Evolutionary conservation across 2,329 filamentous ascomycete genomes (phyloP), one percentile per base, ranked within the genome.

Genomic region (Aspergillus sp.): DNA sequence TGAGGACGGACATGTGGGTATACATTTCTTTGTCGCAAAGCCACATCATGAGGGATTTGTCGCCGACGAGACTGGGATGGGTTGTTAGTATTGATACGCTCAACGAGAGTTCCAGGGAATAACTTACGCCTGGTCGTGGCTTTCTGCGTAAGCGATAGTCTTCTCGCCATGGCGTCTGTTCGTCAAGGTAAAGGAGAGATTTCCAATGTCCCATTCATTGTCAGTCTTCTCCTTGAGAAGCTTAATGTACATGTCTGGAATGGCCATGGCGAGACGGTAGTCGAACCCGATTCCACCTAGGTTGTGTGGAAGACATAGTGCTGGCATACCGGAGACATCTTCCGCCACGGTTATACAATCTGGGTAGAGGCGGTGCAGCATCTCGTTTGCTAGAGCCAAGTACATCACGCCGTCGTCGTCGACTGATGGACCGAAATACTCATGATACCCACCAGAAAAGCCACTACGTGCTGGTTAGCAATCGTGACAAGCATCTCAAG

Each of bases 181-280:
- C 21, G 90, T 96, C 58, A 99, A 79, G 0, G 92, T 97, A 78
- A 89, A 93, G 73, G 87, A 87, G 52, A 99, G 89, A 65, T 84
- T 88, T 57, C 85, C 87, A 76, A 99, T 89, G 68, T 98, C 90
- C 95, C 95, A 99, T 9, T 96, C 85, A 62, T 91, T 82, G 68
- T 99, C 95, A 70, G 89, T 84, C 73, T 91, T 87, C 77, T 99
- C 95, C 76, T 99, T 99, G 61, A 98, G 77, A 71, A 96, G 91
- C 79, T 99, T 99, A 82, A 99, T 99, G 87, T 96, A 99, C 86
- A 99, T 90, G 74, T 99, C 95, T 4, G 95, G 95, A 62, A 99
- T 87, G 4, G 95, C 95, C 95, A 99, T 99, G 55, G 93, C 93
- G 33, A 99, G 85, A 65, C 95, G 87, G 76, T 99, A 99, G 77